Base-by-base conservation (phyloP, 805 yeast species). In the Kluyveromyces nonfermentans region DNA sequence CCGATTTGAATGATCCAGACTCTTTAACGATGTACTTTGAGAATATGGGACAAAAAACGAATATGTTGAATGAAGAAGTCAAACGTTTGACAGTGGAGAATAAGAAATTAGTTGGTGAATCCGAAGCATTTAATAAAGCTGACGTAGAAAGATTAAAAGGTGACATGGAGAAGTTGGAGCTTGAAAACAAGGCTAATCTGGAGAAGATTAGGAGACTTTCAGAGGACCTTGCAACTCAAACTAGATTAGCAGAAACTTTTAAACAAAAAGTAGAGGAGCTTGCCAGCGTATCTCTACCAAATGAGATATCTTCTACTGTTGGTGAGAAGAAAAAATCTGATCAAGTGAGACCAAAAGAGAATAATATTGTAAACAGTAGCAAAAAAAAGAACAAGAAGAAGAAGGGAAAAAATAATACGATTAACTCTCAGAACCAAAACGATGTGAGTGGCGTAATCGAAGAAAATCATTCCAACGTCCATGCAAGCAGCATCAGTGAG, bases 1-100 rank as follows among this genome's bases (percentile, higher is more conserved):
- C 84, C 1, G 74, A 81, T 31, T 77, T 93, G 18, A 67, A 81
- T 1, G 96, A 90, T 56, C 77, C 82, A 1, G 85, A 78, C 8
- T 68, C 76, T 7, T 67, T 90, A 33, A 77, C 79, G 30, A 87
- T 82, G 34, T 89, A 80, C 60, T 70, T 90, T 40, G 69, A 71
- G 33, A 80, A 84, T 25, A 60, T 85, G 41, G 73, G 72, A 17
- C 70, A 76, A 41, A 83, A 84, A 55, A 77, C 74, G 28, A 68
- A 68, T 1, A 59, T 89, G 65, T 68, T 82, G 46, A 77, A 73
- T 51, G 73, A 70, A 1, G 97, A 90, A 57, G 64, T 89, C 54
- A 71, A 80, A 43, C 70, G 73, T 25, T 56, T 74, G 5, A 51
- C 53, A 10, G 14, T 48, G 28, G 36, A 37, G 9, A 50, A 43